Percentiles rank a stretch among this genome's conserved stretches.
phyloP scores from a whole-genome alignment of 805 yeast genomes.

The Lipomyces chichibuensis region DNA sequence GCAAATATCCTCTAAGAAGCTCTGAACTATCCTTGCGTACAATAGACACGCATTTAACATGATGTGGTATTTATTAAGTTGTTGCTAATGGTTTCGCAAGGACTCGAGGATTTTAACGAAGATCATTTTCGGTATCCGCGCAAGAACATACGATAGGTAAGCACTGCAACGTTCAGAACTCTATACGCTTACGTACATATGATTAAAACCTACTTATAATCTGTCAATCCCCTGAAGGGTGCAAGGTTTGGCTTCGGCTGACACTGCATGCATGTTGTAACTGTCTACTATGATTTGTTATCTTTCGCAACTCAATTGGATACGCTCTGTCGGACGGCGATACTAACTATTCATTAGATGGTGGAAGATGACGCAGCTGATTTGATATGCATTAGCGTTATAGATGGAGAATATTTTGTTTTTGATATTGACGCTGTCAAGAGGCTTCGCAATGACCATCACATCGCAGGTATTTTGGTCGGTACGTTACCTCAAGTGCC shows the following conservation, averaged over 20 bases:
- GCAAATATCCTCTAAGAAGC: constrained; percentile 39
- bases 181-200: constrained; percentile 10
- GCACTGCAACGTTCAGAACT: not conserved
- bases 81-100: not conserved
- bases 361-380: constrained; percentile 3
- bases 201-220: constrained; percentile 36
- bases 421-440: constrained; percentile 48
- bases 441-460: constrained; percentile 56
- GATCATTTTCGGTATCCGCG: not conserved
- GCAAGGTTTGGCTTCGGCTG: constrained; percentile 8
- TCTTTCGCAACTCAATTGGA: not conserved
- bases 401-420: constrained; percentile 34
- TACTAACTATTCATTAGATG: not conserved
- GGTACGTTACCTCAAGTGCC: constrained; percentile 92
- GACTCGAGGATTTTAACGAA: not conserved
- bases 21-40: constrained; percentile 16
- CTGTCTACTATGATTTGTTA: constrained; percentile 19
- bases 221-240: constrained; percentile 41
- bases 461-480: constrained; percentile 72
- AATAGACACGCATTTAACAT: not conserved
- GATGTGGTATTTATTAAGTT: not conserved
- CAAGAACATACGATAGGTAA: not conserved
- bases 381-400: constrained; percentile 17
- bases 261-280: constrained; percentile 21
- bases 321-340: not conserved